Evolutionary conservation across 108 stramenopile species (phyloP), one percentile per base, ranked within the genome.

Genomic region (Pseudonitzschia multiseries): DNA sequence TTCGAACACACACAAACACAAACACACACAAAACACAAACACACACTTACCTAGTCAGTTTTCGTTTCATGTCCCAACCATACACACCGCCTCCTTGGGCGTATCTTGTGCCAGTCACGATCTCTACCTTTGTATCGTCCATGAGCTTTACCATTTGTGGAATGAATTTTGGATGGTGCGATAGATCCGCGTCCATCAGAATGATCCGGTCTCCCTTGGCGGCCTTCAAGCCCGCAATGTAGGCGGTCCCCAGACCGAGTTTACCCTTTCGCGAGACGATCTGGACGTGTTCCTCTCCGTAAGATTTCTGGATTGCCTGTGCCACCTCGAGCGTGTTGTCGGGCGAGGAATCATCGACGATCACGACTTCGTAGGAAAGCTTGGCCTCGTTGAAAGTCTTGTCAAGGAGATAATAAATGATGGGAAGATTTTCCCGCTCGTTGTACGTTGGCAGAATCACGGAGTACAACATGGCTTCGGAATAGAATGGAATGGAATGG

Each of bases 391-490:
- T 72, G 72, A 99, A 93, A 0, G 86, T 83, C 62, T 87, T 84
- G 73, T 97, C 81, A 29, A 99, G 56, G 64, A 99, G 73, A 71
- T 89, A 97, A 26, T 94, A 81, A 18, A 97, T 97, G 28, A 99
- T 82, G 22, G 99, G 98, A 20, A 98, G 87, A 79, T 99, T 99
- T 18, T 98, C 97, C 21, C 96, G 79, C 73, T 99, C 99, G 74
- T 99, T 98, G 83, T 98, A 98, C 8, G 96, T 97, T 57, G 99
- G 99, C 21, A 99, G 89, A 71, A 99, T 97, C 4, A 99, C 84
- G 1, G 96, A 94, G 74, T 97, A 99, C n/a, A 91, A 65, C 91
- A 92, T 87, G 17, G 24, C 61, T 1, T 26, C 0, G 29, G 26
- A 2, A 27, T 0, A 14, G 29, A 59, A 48, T n/a, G n/a, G n/a